A percentile compares a stretch with the other conserved stretches of the same genome.
Evolutionary conservation across 1,139 yeast genomes (phyloP).

Genomic region (Scheffersomyces segobiensis): DNA sequence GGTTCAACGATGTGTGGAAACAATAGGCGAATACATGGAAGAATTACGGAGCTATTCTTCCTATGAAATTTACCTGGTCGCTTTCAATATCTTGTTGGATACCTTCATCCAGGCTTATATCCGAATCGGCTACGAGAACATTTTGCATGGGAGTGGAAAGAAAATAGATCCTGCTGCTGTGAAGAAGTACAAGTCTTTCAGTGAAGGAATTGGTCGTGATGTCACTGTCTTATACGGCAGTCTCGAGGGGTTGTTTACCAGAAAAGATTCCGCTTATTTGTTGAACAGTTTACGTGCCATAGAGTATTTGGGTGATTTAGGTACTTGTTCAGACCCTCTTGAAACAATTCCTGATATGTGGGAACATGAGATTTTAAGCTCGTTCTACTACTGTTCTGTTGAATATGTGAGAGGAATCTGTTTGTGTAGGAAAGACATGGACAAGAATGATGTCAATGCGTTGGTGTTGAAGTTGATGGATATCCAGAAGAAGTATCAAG

Average conservation of each 20-base stretch:
- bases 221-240: conserved; percentile 64
- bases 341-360: conserved; percentile 57
- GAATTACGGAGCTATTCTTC: conserved; percentile 58
- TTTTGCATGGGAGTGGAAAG: conserved; percentile 48
- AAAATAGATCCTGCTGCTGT: conserved; percentile 62
- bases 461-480: conserved; percentile 31
- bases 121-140: conserved; percentile 46
- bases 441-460: conserved; percentile 29
- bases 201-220: conserved; percentile 54
- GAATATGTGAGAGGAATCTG: conserved; percentile 60
- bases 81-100: conserved; percentile 46
- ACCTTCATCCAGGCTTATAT: conserved; percentile 47
- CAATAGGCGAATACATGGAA: conserved; percentile 70
- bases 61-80: conserved; percentile 46
- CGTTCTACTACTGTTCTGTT: conserved; percentile 67
- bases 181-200: conserved; percentile 41
- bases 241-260: conserved; percentile 53
- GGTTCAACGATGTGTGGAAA: conserved; percentile 64
- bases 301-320: conserved; percentile 72
- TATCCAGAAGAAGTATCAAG: conserved; percentile 35
- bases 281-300: conserved; percentile 53
- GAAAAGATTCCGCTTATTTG: conserved; percentile 52
- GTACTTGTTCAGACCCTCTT: conserved; percentile 52
- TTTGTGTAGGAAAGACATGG: conserved; percentile 48
- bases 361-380: conserved; percentile 53